Conservation (phyloP, 225 moss, liverwort and hornwort genomes). For the Polytrichum formosum region DNA sequence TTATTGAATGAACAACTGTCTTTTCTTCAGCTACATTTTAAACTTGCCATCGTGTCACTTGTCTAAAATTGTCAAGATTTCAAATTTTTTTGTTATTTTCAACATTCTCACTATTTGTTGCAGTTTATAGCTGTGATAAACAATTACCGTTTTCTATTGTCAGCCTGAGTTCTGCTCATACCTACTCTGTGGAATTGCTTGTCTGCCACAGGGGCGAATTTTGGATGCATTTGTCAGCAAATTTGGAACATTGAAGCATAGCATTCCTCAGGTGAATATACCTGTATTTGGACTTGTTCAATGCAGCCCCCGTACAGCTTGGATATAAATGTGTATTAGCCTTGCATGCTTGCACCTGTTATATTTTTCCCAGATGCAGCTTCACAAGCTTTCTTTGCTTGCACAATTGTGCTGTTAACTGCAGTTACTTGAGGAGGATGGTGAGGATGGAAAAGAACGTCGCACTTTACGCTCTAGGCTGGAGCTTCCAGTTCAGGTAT, state of each 20-base stretch:
- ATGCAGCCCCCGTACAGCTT: too few species aligned
- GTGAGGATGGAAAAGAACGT: constrained; percentile 81
- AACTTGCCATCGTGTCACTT: too few species aligned
- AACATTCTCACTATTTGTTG: too few species aligned
- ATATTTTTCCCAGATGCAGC: background rate
- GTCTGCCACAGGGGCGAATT: constrained; percentile 75
- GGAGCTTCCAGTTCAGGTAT: constrained; percentile 98
- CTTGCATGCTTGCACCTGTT: too few species aligned
- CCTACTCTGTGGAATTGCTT: constrained; percentile 17
- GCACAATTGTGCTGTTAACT: constrained; percentile 14
- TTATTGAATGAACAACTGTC: too few species aligned
- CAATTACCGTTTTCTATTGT: too few species aligned
- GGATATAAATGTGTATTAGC: too few species aligned
- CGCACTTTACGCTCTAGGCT: constrained; percentile 88
- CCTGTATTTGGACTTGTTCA: background rate
- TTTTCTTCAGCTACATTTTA: too few species aligned
- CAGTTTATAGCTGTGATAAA: too few species aligned
- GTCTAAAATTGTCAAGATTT: too few species aligned
- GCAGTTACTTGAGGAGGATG: constrained; percentile 84
- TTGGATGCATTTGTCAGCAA: constrained; percentile 99
- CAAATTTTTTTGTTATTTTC: too few species aligned
- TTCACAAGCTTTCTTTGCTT: constrained; percentile 15
- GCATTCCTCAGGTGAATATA: constrained; percentile 81
- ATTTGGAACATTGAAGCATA: constrained; percentile 97
- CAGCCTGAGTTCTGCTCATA: background rate